Conservation (phyloP, 2,329 filamentous ascomycete species). For the Aureobasidium leucospermi region DNA sequence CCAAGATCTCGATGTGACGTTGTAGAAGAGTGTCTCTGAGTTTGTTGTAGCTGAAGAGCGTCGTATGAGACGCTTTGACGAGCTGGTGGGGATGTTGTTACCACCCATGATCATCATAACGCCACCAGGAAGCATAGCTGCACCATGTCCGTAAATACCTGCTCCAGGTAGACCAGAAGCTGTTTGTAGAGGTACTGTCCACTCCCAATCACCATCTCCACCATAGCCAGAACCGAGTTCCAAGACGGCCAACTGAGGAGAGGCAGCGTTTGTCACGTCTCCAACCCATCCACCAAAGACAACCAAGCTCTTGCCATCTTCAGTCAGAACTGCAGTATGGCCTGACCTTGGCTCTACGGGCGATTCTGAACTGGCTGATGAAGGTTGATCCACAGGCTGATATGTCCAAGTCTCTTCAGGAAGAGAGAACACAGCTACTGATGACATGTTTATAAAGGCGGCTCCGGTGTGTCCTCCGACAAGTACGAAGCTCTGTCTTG, state of each 20-base stretch:
- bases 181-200: constrained; percentile 54
- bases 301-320: constrained; percentile 70
- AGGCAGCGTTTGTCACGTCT: constrained; percentile 64
- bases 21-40: constrained; percentile 50
- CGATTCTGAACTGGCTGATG: constrained; percentile 20
- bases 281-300: constrained; percentile 92
- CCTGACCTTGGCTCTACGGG: constrained; percentile 74
- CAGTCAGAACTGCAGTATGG: constrained; percentile 73
- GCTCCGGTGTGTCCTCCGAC: constrained; percentile 75
- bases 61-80: constrained; percentile 27
- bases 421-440: constrained; percentile 76
- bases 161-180: constrained; percentile 33
- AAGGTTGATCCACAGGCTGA: constrained; percentile 52
- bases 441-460: constrained; percentile 92
- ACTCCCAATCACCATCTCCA: constrained; percentile 55
- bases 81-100: constrained; percentile 41
- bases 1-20: constrained; percentile 55
- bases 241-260: constrained; percentile 73
- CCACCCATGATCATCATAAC: constrained; percentile 57
- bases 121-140: constrained; percentile 52
- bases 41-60: constrained; percentile 34
- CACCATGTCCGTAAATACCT: constrained; percentile 56
- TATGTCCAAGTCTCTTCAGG: constrained; percentile 86
- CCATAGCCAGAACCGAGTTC: constrained; percentile 69
- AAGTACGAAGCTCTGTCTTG: constrained; percentile 71